These are phyloP conservation scores for Nigrospora oryzae DNA, from an alignment of 2,329 filamentous ascomycete species.

Conservation along the genomic window DNA sequence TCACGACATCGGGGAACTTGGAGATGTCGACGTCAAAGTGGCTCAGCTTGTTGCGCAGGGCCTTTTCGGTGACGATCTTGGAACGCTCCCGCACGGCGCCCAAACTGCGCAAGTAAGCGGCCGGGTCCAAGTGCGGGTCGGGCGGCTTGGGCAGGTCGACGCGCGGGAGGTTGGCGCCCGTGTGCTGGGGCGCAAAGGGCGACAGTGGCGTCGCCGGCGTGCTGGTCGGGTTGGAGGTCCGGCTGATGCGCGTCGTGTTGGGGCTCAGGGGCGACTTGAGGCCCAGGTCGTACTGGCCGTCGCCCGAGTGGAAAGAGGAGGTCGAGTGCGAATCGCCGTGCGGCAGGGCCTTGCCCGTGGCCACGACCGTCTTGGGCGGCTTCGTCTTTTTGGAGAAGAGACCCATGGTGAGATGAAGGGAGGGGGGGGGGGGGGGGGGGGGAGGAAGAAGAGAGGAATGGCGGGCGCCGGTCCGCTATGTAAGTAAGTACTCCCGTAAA, in stretches of 20 bases:
- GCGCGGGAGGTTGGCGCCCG: neutral
- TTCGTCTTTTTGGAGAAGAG: slow-evolving; percentile 7
- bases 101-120: slow-evolving; percentile 80
- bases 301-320: slow-evolving; percentile 4
- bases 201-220: slow-evolving; percentile 2
- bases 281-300: neutral
- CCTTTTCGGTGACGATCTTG: slow-evolving; percentile 66
- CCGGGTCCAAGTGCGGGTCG: slow-evolving; percentile 7
- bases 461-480: no score
- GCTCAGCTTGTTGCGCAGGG: slow-evolving; percentile 65
- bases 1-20: slow-evolving; percentile 77
- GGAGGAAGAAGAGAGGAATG: no score
- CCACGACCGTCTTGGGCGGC: slow-evolving; percentile 3
- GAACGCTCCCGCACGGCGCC: slow-evolving; percentile 78
- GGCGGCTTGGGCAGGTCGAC: slow-evolving; percentile 7
- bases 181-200: slow-evolving; percentile 2
- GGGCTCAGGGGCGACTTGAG: slow-evolving; percentile 5
- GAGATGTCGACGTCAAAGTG: slow-evolving; percentile 85
- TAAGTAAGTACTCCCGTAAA: no score
- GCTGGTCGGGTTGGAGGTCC: slow-evolving; percentile 2
- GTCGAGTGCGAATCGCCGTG: slow-evolving; percentile 5
- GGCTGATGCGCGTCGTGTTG: slow-evolving; percentile 1
- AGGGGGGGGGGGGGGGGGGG: no score
- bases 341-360: slow-evolving; percentile 1
- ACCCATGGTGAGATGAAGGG: no score